Evolutionary conservation across 2,329 filamentous ascomycete genomes (phyloP).

Genomic region (Pseudopithomyces maydicus): DNA sequence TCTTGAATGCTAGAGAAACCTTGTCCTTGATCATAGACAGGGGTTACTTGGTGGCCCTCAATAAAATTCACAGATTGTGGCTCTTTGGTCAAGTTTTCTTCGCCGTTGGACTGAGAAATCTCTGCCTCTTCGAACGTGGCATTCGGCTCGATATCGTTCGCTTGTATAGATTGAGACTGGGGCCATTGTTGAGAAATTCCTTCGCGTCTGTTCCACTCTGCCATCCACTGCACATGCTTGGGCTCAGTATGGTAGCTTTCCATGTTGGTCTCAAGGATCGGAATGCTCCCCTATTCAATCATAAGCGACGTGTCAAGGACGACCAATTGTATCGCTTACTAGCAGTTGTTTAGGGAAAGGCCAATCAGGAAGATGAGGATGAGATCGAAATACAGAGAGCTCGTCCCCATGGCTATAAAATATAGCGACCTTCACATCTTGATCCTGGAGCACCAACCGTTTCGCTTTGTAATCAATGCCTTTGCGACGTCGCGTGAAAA

Average conservation of each 20-base stretch:
- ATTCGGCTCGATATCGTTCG: too few relatives aligned
- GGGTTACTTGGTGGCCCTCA: too few relatives aligned
- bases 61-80: too few relatives aligned
- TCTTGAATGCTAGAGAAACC: not conserved
- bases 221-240: not conserved
- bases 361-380: constrained; percentile 8
- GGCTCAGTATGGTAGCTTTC: not conserved
- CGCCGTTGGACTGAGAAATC: too few relatives aligned
- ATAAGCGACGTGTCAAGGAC: not conserved
- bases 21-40: not conserved
- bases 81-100: too few relatives aligned
- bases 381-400: constrained; percentile 4
- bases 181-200: too few relatives aligned
- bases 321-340: not conserved
- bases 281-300: not conserved
- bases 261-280: not conserved
- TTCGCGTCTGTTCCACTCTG: not conserved
- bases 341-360: not conserved
- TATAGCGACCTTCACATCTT: constrained; percentile 8
- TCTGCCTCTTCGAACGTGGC: not conserved
- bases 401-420: constrained; percentile 8
- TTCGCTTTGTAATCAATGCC: constrained; percentile 9
- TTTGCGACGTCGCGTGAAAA: constrained; percentile 6
- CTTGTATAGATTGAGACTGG: too few relatives aligned
- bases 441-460: constrained; percentile 2